A percentile compares a stretch with the other conserved stretches of the same genome.
These are phyloP conservation scores for Lentinula guzmanii DNA, from an alignment of 768 basidiomycete species.

Conservation along the genomic window DNA sequence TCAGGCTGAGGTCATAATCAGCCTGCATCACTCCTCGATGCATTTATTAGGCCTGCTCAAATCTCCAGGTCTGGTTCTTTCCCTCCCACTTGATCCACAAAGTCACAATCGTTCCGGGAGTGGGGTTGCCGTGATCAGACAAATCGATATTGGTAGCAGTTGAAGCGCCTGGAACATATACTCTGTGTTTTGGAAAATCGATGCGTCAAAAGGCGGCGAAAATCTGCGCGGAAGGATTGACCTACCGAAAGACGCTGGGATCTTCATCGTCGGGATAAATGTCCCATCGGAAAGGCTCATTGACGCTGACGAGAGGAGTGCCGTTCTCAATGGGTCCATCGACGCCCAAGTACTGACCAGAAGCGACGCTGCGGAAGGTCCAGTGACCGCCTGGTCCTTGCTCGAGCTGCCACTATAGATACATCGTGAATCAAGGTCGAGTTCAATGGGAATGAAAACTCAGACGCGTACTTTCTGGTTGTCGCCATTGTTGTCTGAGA, in stretches of 20 bases:
- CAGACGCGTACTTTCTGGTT: constrained; percentile 34
- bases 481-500: constrained; percentile 24
- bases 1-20: no score
- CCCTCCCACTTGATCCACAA: constrained; percentile 37
- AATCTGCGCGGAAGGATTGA: background rate
- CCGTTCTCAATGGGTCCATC: constrained; percentile 19
- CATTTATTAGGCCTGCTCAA: constrained; percentile 11
- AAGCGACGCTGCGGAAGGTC: constrained; percentile 21
- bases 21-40: no score
- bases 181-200: constrained; percentile 15
- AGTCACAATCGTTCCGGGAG: constrained; percentile 31
- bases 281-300: constrained; percentile 24
- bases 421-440: background rate
- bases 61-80: constrained; percentile 37
- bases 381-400: constrained; percentile 11
- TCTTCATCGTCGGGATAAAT: constrained; percentile 24
- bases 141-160: constrained; percentile 28
- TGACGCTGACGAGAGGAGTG: constrained; percentile 18
- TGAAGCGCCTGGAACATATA: constrained; percentile 6
- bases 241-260: constrained; percentile 21
- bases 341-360: constrained; percentile 21
- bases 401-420: constrained; percentile 29
- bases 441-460: no score
- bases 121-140: constrained; percentile 33
- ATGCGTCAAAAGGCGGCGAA: background rate